These are phyloP conservation scores for Thermomucor indicae-seudaticae DNA, from an alignment of 371 early-diverging fungal species.

Conservation along the genomic window DNA sequence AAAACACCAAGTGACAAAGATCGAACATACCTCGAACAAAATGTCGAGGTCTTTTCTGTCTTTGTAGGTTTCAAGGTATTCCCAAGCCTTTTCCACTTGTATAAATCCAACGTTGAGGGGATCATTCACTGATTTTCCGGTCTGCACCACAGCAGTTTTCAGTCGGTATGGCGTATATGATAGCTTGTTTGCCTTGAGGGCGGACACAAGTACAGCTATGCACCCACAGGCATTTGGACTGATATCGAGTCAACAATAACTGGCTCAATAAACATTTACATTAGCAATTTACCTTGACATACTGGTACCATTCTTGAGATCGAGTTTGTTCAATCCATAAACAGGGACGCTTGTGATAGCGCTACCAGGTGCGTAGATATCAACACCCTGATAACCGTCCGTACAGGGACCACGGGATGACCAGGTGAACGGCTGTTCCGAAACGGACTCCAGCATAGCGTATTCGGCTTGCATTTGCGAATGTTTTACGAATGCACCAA, in stretches of 20 bases:
- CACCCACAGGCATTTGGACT: constrained; percentile 92
- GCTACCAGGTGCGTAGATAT: constrained; percentile 89
- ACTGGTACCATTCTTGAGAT: constrained; percentile 91
- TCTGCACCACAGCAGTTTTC: constrained; percentile 72
- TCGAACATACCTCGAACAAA: constrained; percentile 45
- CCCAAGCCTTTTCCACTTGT: constrained; percentile 87
- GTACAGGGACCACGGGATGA: constrained; percentile 83
- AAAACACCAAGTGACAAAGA: neutral
- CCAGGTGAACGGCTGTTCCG: constrained; percentile 87
- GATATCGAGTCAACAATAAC: too few relatives aligned
- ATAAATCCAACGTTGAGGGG: constrained; percentile 77
- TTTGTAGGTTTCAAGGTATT: constrained; percentile 63
- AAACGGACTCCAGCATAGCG: constrained; percentile 69
- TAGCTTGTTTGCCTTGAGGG: constrained; percentile 62
- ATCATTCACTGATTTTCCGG: constrained; percentile 74
- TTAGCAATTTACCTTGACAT: constrained; percentile 61
- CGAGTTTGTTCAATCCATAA: constrained; percentile 70
- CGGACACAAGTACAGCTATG: constrained; percentile 78
- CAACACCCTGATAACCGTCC: constrained; percentile 84
- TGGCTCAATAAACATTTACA: neutral
- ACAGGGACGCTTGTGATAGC: constrained; percentile 93
- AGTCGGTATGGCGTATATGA: constrained; percentile 80
- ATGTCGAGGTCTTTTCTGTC: constrained; percentile 66
- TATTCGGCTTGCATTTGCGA: constrained; percentile 89
- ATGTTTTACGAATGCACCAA: constrained; percentile 89